phyloP scores from a whole-genome alignment of 2,329 filamentous ascomycete species.

The Penicillium polonicum region DNA sequence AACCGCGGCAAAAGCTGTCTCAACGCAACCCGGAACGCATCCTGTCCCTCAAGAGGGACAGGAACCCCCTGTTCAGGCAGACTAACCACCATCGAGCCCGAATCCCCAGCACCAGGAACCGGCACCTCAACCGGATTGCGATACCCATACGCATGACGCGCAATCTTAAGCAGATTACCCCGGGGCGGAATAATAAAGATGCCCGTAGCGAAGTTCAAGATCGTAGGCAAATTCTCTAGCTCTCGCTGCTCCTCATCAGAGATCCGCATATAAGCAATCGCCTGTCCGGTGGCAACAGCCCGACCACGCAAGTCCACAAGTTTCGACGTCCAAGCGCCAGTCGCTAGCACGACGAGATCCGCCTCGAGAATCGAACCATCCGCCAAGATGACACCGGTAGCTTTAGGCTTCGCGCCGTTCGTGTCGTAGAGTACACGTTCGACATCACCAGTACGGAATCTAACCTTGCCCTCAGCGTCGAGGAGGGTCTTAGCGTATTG shows the following conservation, averaged over 20 bases:
- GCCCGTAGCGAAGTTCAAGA: constrained; percentile 50
- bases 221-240: constrained; percentile 66
- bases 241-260: constrained; percentile 66
- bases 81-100: constrained; percentile 37
- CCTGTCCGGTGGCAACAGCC: constrained; percentile 77
- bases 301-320: constrained; percentile 76
- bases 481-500: constrained; percentile 40
- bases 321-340: constrained; percentile 81
- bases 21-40: constrained; percentile 61
- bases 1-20: constrained; percentile 61
- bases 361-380: constrained; percentile 56
- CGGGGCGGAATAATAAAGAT: constrained; percentile 58
- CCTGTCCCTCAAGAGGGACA: constrained; percentile 57
- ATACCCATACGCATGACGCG: constrained; percentile 69
- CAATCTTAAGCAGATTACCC: constrained; percentile 63
- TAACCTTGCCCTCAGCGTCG: constrained; percentile 37
- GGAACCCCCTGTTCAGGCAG: constrained; percentile 39
- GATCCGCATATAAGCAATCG: constrained; percentile 73
- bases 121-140: constrained; percentile 42
- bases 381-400: constrained; percentile 53
- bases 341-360: constrained; percentile 74
- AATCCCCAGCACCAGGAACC: constrained; percentile 23
- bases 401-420: constrained; percentile 38
- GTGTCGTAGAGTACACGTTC: constrained; percentile 34
- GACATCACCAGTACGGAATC: constrained; percentile 38